Evolutionary conservation across 805 yeast genomes (phyloP).

Genomic region (Nakazawaea siamensis): DNA sequence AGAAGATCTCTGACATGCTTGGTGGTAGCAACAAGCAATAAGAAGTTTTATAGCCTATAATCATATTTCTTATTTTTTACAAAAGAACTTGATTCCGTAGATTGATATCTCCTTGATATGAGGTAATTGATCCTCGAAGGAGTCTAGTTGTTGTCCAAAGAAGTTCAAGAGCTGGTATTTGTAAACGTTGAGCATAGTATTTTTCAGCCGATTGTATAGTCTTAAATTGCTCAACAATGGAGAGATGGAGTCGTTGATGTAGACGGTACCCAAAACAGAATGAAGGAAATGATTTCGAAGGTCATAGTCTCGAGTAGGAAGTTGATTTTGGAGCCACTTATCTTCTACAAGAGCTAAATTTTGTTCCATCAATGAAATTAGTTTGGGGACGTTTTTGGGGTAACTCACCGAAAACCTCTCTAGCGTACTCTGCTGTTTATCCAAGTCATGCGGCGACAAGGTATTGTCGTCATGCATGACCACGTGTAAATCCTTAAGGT

Average conservation of each 20-base stretch:
- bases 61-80: not conserved
- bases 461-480: not conserved
- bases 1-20: constrained; percentile 52
- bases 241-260: not conserved
- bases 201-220: not conserved
- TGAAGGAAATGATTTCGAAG: not conserved
- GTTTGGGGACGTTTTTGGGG: too few relatives aligned
- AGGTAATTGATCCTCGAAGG: constrained; percentile 1
- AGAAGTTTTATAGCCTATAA: not conserved
- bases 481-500: constrained; percentile 4
- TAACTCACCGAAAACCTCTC: constrained; percentile 1
- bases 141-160: constrained; percentile 7
- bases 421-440: not conserved
- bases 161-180: constrained; percentile 6
- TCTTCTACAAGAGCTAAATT: too few relatives aligned
- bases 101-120: constrained; percentile 1
- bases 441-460: constrained; percentile 1
- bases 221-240: not conserved
- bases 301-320: too few relatives aligned
- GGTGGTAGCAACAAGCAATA: constrained; percentile 29
- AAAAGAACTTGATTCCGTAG: constrained; percentile 3
- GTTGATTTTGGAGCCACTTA: too few relatives aligned
- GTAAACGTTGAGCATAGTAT: not conserved
- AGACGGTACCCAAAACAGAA: not conserved
- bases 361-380: too few relatives aligned